Percentiles rank a stretch among this genome's conserved stretches.
Conservation (phyloP, 164 flowering plant species). For the Vitis vinifera region DNA sequence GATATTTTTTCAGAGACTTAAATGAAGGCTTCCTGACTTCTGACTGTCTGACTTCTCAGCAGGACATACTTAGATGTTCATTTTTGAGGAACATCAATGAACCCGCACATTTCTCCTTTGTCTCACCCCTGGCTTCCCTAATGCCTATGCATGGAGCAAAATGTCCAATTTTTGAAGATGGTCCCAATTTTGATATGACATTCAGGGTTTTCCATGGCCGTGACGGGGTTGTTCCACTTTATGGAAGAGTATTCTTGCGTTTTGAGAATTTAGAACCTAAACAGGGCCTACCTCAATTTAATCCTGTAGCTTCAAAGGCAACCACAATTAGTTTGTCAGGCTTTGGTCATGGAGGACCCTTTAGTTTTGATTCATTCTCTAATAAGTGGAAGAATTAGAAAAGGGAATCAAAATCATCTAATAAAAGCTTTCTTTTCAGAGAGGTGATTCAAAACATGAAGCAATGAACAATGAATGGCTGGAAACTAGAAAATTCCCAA, state of each 20-base stretch:
- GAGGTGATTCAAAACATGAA: slow-evolving; percentile 72
- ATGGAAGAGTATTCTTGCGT: slow-evolving; percentile 43
- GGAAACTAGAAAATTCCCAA: slow-evolving; percentile 82
- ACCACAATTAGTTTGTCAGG: slow-evolving; percentile 91
- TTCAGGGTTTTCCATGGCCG: slow-evolving; percentile 92
- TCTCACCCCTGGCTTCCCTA: slow-evolving; percentile 56
- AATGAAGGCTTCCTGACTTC: slow-evolving; percentile 21
- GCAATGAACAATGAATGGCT: slow-evolving; percentile 91
- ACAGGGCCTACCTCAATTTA: slow-evolving; percentile 49
- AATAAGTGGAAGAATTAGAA: slow-evolving; percentile 65
- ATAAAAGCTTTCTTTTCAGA: slow-evolving; percentile 59
- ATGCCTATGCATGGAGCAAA: slow-evolving; percentile 31
- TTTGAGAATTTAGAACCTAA: slow-evolving; percentile 37
- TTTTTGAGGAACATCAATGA: slow-evolving; percentile 88
- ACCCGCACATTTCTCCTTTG: slow-evolving; percentile 78
- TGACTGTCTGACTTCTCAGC: slow-evolving; percentile 5
- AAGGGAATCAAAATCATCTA: slow-evolving; percentile 49
- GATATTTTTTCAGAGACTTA: slow-evolving; percentile 50
- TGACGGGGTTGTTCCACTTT: slow-evolving; percentile 95
- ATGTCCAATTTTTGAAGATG: slow-evolving; percentile 97
- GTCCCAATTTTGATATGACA: slow-evolving; percentile 89
- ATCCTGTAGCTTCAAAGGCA: slow-evolving; percentile 92
- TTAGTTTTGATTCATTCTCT: slow-evolving; percentile 73
- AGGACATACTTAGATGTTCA: slow-evolving; percentile 55
- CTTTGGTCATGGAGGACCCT: slow-evolving; percentile 88